phyloP scores from a whole-genome alignment of 495 filamentous ascomycete genomes.

The Podospora appendiculata region DNA sequence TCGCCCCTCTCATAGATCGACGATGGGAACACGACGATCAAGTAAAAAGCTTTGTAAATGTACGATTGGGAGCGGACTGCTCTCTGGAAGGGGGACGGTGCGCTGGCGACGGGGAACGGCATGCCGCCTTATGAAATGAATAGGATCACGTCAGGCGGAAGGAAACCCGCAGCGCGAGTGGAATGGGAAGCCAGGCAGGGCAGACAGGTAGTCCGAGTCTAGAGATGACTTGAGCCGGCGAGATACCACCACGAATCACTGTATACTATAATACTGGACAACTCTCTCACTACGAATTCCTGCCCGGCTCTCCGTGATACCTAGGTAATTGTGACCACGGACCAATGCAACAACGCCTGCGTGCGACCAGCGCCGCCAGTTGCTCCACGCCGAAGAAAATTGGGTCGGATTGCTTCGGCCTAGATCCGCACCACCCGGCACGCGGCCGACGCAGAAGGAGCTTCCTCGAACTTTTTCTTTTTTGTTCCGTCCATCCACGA shows the following conservation, averaged over 20 bases:
- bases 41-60: slow-evolving; percentile 6
- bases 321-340: too few species aligned
- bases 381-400: too few species aligned
- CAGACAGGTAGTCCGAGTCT: too few species aligned
- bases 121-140: too few species aligned
- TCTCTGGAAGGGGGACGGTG: too few species aligned
- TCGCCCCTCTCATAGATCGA: slow-evolving; percentile 56
- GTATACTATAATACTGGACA: slow-evolving; percentile 21
- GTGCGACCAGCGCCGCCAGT: too few species aligned
- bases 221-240: not conserved
- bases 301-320: too few species aligned
- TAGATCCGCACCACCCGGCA: not conserved
- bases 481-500: not conserved
- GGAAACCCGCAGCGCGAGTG: not conserved
- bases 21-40: not conserved
- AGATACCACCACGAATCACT: slow-evolving; percentile 7
- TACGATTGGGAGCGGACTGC: slow-evolving; percentile 6
- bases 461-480: slow-evolving; percentile 6
- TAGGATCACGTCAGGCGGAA: not conserved
- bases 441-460: slow-evolving; percentile 10
- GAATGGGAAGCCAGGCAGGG: not conserved
- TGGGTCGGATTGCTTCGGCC: slow-evolving; percentile 11
- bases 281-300: not conserved
- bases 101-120: too few species aligned
- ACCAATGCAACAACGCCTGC: too few species aligned